Percentiles rank a stretch among this genome's conserved stretches.
Conservation (phyloP, 306 rosid species). For the Medicago arabica region DNA sequence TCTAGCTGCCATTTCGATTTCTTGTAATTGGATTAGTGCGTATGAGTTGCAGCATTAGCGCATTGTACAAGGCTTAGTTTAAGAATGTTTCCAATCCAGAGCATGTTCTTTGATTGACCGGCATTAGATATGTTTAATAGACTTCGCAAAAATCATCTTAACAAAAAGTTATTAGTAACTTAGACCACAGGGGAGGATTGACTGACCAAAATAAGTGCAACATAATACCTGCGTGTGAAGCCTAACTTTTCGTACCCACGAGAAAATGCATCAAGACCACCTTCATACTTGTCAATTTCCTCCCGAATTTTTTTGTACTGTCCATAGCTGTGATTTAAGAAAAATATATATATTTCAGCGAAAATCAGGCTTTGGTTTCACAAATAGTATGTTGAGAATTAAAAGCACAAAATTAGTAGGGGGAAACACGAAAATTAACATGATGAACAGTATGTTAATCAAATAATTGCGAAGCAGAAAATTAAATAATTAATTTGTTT, state of each 20-base stretch:
- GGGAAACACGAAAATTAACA: conserved; percentile 14
- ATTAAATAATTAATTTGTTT: conserved; percentile 22
- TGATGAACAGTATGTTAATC: conserved; percentile 24
- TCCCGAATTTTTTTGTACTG: conserved; percentile 74
- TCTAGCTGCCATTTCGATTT: neutral
- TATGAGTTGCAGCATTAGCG: neutral
- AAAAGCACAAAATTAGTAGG: conserved; percentile 31
- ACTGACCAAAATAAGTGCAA: conserved; percentile 15
- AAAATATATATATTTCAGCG: conserved; percentile 29
- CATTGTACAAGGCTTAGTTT: neutral
- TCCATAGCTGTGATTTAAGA: conserved; percentile 60
- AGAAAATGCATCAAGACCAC: conserved; percentile 93
- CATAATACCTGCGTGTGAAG: conserved; percentile 78
- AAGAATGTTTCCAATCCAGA: neutral
- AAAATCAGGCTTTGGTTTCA: conserved; percentile 32
- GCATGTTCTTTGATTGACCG: neutral
- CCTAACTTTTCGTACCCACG: conserved; percentile 96
- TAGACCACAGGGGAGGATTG: neutral
- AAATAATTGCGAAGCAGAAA: conserved; percentile 27
- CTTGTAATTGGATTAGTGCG: neutral
- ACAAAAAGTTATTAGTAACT: conserved; percentile 4
- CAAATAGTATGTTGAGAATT: conserved; percentile 6
- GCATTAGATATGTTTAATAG: neutral
- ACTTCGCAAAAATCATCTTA: conserved; percentile 13
- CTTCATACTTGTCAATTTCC: conserved; percentile 87